These are phyloP conservation scores for Lotmaria passim DNA, from an alignment of 208 protist genomes.

Conservation along the genomic window DNA sequence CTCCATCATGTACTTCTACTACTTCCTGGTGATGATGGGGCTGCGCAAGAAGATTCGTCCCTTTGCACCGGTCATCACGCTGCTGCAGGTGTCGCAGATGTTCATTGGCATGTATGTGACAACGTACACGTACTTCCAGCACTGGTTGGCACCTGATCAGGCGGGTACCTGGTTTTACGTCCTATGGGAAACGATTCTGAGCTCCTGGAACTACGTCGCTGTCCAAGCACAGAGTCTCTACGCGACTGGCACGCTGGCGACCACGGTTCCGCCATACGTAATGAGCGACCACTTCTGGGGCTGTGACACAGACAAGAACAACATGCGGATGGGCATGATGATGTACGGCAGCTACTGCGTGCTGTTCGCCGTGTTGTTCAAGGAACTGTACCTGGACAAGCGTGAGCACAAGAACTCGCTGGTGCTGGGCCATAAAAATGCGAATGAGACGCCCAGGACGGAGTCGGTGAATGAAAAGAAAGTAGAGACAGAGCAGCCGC, in stretches of 20 bases:
- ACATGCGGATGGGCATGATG: constrained; percentile 54
- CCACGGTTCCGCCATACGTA: constrained; percentile 40
- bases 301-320: constrained; percentile 48
- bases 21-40: constrained; percentile 67
- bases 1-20: constrained; percentile 96
- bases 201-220: constrained; percentile 5
- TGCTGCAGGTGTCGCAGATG: constrained; percentile 91
- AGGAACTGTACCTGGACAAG: constrained; percentile 43
- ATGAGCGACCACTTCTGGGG: constrained; percentile 38
- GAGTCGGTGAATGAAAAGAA: neutral
- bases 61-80: constrained; percentile 79
- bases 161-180: constrained; percentile 23
- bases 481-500: neutral
- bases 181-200: constrained; percentile 10
- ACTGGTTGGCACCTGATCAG: constrained; percentile 32
- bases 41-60: constrained; percentile 57
- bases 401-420: constrained; percentile 30
- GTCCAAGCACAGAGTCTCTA: constrained; percentile 29
- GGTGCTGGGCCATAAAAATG: constrained; percentile 20
- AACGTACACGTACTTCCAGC: constrained; percentile 44
- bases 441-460: neutral
- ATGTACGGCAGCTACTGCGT: constrained; percentile 93
- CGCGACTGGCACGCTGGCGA: constrained; percentile 39
- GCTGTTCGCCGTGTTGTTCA: constrained; percentile 86
- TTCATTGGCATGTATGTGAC: constrained; percentile 81